Base-by-base conservation (phyloP, 192 early-diverging fungal species). In the Phlyctochytrium planicorne region DNA sequence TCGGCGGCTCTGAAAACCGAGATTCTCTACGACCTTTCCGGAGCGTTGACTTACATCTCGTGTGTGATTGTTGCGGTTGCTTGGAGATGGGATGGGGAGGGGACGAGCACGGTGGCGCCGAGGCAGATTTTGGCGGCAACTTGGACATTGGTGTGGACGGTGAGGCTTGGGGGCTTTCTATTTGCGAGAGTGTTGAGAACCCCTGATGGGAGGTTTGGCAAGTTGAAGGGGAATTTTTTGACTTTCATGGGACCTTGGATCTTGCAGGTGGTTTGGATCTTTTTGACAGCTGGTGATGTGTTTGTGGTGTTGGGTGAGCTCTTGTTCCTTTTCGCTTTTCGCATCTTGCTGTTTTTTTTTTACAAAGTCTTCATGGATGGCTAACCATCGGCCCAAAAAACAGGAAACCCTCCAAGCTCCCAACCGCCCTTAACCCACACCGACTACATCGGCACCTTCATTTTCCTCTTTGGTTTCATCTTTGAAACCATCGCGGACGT, bases 181-280 rank as follows among this genome's bases (percentile, higher is more conserved):
- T 78, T 82, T 55, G 27, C 35, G 34, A 34, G 81, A 50, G 71
- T 72, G n/a, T 60, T 31, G 23, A 75, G 56, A 65, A 59, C 59
- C 32, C 37, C 66, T 16, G 73, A 74, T 59, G 29, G 75, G 50
- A 70, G 84, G 30, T 85, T 85, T 60, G 82, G 76, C 31, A 60
- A 72, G 14, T 65, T 80, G 27, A 85, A 85, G 57, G 53, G 55
- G 34, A 66, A 75, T 32, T 79, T 78, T 25, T 36, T 67, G 50
- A 68, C 69, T n/a, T 84, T 85, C 57, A 31, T 60, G 0, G 53
- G 78, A 10, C 67, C 80, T 16, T 85, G 79, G 79, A 25, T 73
- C 53, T 30, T 84, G 47, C 84, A 85, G 61, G 66, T 80, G 27
- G 53, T 79, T 33, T 85, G 84, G 84, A 72, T 85, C 53, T 83